These are phyloP conservation scores for Brassica hybrid DNA, from an alignment of 441 rosid species.

Conservation along the genomic window DNA sequence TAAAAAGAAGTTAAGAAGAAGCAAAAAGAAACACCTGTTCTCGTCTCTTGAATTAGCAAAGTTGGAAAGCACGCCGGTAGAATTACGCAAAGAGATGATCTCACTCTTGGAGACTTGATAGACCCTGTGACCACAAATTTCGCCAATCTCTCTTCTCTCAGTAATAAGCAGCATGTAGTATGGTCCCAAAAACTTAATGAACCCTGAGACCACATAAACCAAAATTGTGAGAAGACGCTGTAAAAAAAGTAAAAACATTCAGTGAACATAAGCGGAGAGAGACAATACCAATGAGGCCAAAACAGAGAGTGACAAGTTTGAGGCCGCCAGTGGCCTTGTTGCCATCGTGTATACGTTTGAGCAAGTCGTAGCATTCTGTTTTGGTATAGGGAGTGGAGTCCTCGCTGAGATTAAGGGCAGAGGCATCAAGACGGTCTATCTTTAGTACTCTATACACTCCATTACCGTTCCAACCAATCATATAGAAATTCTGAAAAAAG, in stretches of 20 bases:
- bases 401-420: conserved; percentile 74
- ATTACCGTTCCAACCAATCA: conserved; percentile 90
- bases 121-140: conserved; percentile 81
- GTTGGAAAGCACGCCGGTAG: conserved; percentile 49
- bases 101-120: conserved; percentile 83
- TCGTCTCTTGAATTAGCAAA: conserved; percentile 61
- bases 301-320: conserved; percentile 77
- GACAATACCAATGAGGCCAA: conserved; percentile 81
- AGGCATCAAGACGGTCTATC: conserved; percentile 78
- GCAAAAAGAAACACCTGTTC: conserved; percentile 58
- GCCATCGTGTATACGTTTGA: conserved; percentile 88
- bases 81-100: conserved; percentile 77
- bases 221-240: conserved; percentile 15
- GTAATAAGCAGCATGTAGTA: conserved; percentile 96
- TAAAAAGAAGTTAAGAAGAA: neutral
- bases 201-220: conserved; percentile 56
- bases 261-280: neutral
- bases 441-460: conserved; percentile 91
- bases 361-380: conserved; percentile 72
- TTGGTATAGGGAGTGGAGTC: conserved; percentile 79
- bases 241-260: conserved; percentile 2
- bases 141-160: conserved; percentile 82
- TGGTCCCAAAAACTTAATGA: conserved; percentile 92
- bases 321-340: conserved; percentile 89
- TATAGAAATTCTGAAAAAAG: conserved; percentile 68